Percentiles rank a stretch among this genome's conserved stretches.
Conservation (phyloP, 2,329 filamentous ascomycete genomes). For the Colletotrichum chrysophilum region DNA sequence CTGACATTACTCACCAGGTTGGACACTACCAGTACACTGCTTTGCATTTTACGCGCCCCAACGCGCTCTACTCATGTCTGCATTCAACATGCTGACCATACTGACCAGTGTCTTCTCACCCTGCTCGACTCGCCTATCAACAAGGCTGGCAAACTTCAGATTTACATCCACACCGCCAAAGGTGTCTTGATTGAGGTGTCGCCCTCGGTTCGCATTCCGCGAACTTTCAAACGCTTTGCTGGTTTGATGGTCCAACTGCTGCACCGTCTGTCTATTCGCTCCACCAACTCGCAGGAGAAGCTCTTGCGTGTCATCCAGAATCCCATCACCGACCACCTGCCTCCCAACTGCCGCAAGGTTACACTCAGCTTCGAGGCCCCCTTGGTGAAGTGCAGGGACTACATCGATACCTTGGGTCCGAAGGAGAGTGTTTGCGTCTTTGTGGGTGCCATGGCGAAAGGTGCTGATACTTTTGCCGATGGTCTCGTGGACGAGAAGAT, state of each 20-base stretch:
- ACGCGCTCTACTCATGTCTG: constrained; percentile 33
- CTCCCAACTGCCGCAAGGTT: constrained; percentile 96
- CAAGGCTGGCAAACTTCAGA: constrained; percentile 96
- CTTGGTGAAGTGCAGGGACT: constrained; percentile 86
- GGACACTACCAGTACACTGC: constrained; percentile 34
- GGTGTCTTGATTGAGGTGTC: constrained; percentile 97
- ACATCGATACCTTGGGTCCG: constrained; percentile 77
- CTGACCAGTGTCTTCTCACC: constrained; percentile 85
- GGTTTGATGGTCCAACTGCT: constrained; percentile 98
- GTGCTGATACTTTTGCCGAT: constrained; percentile 93
- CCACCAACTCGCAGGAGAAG: constrained; percentile 96
- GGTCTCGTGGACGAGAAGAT: constrained; percentile 95
- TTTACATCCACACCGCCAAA: constrained; percentile 98
- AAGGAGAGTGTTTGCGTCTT: constrained; percentile 98
- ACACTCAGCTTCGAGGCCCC: constrained; percentile 94
- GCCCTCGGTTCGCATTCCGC: constrained; percentile 95
- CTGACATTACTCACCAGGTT: constrained; percentile 99
- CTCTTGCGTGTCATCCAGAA: constrained; percentile 97
- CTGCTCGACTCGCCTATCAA: constrained; percentile 98
- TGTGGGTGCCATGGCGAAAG: constrained; percentile 98
- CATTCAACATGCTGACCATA: constrained; percentile 52
- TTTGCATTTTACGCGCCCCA: constrained; percentile 21
- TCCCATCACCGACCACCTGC: constrained; percentile 95
- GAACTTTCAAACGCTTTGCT: constrained; percentile 98
- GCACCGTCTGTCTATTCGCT: constrained; percentile 93